phyloP scores from a whole-genome alignment of 2,329 filamentous ascomycete genomes.

The Aspergillus latus region DNA sequence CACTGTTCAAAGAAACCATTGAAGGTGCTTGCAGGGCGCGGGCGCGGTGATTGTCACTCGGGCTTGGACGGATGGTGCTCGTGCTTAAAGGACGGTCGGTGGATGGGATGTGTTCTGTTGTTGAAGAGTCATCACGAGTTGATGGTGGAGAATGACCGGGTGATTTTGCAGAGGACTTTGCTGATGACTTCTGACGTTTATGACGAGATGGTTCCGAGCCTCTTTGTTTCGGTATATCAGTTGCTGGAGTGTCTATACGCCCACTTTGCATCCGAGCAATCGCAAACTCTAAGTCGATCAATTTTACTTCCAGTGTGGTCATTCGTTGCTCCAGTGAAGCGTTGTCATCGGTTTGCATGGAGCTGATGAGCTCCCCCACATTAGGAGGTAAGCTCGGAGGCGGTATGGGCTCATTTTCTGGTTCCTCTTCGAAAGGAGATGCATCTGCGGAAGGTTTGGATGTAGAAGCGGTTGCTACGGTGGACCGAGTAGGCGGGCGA shows the following conservation, averaged over 20 bases:
- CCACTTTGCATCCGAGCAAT: constrained; percentile 49
- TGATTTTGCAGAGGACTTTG: constrained; percentile 13
- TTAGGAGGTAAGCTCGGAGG: constrained; percentile 30
- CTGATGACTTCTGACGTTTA: constrained; percentile 21
- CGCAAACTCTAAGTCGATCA: constrained; percentile 52
- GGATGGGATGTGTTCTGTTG: constrained; percentile 12
- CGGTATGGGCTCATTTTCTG: constrained; percentile 18
- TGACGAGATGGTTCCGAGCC: constrained; percentile 16
- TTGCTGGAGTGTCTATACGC: constrained; percentile 23
- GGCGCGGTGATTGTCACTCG: constrained; percentile 30
- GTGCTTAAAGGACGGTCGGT: constrained; percentile 30
- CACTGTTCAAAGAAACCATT: constrained; percentile 28
- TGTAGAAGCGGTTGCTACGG: constrained; percentile 26
- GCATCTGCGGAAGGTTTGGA: constrained; percentile 23
- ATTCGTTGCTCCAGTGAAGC: constrained; percentile 47
- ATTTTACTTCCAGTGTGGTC: constrained; percentile 52
- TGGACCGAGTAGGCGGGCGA: constrained; percentile 31
- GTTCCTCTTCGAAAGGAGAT: constrained; percentile 21
- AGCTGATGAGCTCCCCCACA: constrained; percentile 39
- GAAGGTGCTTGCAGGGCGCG: constrained; percentile 30
- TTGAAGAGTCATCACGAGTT: constrained; percentile 7
- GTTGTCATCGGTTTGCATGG: constrained; percentile 43
- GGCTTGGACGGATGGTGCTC: constrained; percentile 35
- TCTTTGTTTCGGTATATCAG: constrained; percentile 18
- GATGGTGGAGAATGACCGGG: constrained; percentile 15